Conservation (phyloP, 78 protist species). For the Neovahlkampfia damariscottae region DNA sequence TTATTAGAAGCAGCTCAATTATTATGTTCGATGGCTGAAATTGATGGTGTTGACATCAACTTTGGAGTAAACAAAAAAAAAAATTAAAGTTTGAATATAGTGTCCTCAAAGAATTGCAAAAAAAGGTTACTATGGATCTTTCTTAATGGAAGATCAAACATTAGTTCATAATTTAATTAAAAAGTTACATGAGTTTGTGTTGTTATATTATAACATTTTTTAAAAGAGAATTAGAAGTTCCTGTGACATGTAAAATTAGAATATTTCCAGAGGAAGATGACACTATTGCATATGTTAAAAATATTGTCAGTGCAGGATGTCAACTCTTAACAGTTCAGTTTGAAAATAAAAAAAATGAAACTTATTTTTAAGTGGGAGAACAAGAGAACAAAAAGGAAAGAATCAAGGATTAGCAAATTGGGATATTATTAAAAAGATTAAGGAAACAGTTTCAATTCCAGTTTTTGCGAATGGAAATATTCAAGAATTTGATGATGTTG, state of each 20-base stretch:
- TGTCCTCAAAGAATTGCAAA: constrained; percentile 62
- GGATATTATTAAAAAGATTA: constrained; percentile 24
- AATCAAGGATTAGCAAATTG: constrained; percentile 48
- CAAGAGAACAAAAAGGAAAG: constrained; percentile 43
- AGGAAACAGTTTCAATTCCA: constrained; percentile 26
- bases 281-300: constrained; percentile 43
- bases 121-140: constrained; percentile 54
- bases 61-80: constrained; percentile 12
- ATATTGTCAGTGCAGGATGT: constrained; percentile 47
- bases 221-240: constrained; percentile 16
- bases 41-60: neutral
- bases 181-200: constrained; percentile 14
- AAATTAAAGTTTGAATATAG: constrained; percentile 58
- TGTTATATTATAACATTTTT: too few species aligned
- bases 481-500: constrained; percentile 4
- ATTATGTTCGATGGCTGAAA: neutral
- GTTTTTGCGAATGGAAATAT: constrained; percentile 70
- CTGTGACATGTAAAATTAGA: constrained; percentile 58
- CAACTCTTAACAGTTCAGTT: constrained; percentile 42
- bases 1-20: constrained; percentile 43
- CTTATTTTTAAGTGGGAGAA: too few species aligned
- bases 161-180: constrained; percentile 16
- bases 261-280: constrained; percentile 6
- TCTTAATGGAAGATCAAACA: constrained; percentile 45
- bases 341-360: too few species aligned